Evolutionary conservation across 2,329 filamentous ascomycete genomes (phyloP).

Genomic region (Fusarium domesticum): DNA sequence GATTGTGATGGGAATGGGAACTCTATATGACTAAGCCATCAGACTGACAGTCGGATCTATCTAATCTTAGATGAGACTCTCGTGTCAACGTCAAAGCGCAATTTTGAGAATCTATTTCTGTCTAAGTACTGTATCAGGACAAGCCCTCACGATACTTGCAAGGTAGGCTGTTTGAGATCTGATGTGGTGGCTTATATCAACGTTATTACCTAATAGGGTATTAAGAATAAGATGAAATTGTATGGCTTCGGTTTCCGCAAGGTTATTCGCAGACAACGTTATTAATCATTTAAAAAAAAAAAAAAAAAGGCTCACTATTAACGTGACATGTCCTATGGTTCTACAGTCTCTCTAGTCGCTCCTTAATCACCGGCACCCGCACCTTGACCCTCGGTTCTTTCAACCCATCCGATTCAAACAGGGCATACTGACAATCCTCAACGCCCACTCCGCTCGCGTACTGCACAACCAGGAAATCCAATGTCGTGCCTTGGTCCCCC

Average conservation of each 20-base stretch:
- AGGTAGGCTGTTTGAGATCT: too few relatives aligned
- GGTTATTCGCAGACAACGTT: too few relatives aligned
- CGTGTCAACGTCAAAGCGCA: too few relatives aligned
- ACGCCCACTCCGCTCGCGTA: slow-evolving; percentile 76
- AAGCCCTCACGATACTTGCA: too few relatives aligned
- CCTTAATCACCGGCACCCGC: slow-evolving; percentile 27
- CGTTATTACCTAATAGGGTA: neutral
- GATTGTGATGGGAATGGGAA: slow-evolving; percentile 12
- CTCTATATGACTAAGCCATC: slow-evolving; percentile 19
- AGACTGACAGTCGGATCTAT: too few relatives aligned
- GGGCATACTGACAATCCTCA: slow-evolving; percentile 87
- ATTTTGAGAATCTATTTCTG: neutral
- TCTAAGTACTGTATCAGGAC: neutral
- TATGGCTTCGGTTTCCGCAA: neutral
- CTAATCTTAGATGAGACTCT: too few relatives aligned
- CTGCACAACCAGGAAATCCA: slow-evolving; percentile 89
- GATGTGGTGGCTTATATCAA: too few relatives aligned
- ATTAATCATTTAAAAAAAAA: too few relatives aligned
- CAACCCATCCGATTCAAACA: slow-evolving; percentile 32
- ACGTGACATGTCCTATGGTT: neutral
- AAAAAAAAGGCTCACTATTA: too few relatives aligned
- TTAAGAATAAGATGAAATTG: neutral
- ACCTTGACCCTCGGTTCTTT: slow-evolving; percentile 43
- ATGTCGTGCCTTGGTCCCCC: slow-evolving; percentile 52
- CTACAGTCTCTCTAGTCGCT: slow-evolving; percentile 16